Conservation (phyloP, 306 rosid species). For the Gillenia trifoliata region DNA sequence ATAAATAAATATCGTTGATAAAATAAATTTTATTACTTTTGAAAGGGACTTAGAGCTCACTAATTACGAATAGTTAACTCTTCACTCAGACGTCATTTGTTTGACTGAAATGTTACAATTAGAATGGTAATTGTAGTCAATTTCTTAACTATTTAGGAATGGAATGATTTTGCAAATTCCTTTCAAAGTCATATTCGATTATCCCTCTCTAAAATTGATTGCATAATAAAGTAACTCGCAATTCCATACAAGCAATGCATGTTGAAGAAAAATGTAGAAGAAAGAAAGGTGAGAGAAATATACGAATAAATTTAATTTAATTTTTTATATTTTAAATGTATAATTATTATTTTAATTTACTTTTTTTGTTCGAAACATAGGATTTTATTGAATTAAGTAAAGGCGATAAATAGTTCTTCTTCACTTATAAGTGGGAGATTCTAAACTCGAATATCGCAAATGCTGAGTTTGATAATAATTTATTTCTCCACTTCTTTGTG, state of each 20-base stretch:
- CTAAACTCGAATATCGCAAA: too few relatives aligned
- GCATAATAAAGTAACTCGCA: neutral
- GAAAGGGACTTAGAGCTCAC: neutral
- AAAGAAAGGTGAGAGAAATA: neutral
- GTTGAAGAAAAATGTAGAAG: neutral
- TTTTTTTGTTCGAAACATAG: neutral
- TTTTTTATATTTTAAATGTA: too few relatives aligned
- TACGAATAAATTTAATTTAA: too few relatives aligned
- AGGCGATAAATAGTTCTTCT: too few relatives aligned
- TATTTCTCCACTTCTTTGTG: neutral
- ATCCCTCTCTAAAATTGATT: neutral
- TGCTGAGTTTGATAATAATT: too few relatives aligned
- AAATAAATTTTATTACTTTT: too few relatives aligned
- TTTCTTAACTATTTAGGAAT: neutral
- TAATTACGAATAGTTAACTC: neutral
- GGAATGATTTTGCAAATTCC: neutral
- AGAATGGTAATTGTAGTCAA: neutral
- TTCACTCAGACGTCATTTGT: neutral
- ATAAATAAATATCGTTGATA: too few relatives aligned
- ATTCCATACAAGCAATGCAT: neutral
- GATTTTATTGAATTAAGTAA: neutral
- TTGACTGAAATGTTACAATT: neutral
- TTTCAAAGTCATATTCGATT: neutral
- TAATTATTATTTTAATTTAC: too few relatives aligned
- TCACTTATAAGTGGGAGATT: neutral